phyloP scores from a whole-genome alignment of 108 stramenopile genomes.

The Nitzschia putrida region DNA sequence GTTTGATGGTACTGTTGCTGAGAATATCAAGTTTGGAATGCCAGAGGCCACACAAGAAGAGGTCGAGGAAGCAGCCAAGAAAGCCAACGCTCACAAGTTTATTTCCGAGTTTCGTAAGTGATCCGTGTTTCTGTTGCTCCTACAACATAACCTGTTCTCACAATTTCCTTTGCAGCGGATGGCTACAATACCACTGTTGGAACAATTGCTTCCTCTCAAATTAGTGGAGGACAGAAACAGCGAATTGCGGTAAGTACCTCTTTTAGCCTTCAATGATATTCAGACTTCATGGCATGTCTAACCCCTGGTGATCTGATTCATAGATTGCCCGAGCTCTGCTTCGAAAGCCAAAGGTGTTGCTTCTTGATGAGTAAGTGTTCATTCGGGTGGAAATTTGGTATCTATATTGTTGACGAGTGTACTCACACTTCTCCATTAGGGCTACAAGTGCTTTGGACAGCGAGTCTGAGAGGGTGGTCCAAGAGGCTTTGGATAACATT shows the following conservation, averaged over 20 bases:
- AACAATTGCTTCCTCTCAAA: conserved; percentile 24
- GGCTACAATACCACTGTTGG: conserved; percentile 63
- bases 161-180: conserved; percentile 39
- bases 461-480: conserved; percentile 78
- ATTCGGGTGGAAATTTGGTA: background rate
- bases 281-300: background rate
- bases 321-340: conserved; percentile 73
- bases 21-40: conserved; percentile 86
- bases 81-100: conserved; percentile 82
- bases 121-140: background rate
- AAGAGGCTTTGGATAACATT: conserved; percentile 78
- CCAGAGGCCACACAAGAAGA: conserved; percentile 46
- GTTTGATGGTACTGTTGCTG: conserved; percentile 74
- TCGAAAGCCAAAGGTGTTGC: conserved; percentile 49
- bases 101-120: conserved; percentile 49
- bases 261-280: background rate
- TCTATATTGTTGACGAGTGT: background rate
- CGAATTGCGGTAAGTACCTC: conserved; percentile 54
- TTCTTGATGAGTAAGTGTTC: conserved; percentile 41
- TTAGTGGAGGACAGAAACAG: conserved; percentile 70
- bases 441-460: conserved; percentile 66
- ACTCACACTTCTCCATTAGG: background rate
- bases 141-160: conserved; percentile 32
- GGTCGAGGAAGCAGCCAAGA: conserved; percentile 70
- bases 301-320: background rate